phyloP scores from a whole-genome alignment of 306 rosid species.

The Fagus crenata region DNA sequence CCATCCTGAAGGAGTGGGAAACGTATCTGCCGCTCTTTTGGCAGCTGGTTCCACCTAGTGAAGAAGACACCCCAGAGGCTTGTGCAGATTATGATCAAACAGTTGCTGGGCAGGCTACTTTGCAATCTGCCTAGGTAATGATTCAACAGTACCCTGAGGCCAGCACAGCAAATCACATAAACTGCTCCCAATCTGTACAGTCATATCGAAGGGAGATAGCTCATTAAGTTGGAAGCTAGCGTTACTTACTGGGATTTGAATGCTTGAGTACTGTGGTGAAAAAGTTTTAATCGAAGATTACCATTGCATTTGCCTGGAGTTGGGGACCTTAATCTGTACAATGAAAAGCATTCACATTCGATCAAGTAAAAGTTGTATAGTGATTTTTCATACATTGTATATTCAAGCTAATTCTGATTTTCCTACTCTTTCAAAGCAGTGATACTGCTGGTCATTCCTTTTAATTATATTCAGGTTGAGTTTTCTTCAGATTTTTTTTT shows the following conservation, averaged over 20 bases:
- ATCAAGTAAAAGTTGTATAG: conserved; percentile 40
- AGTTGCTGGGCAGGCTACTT: conserved; percentile 58
- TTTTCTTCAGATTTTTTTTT: too few relatives aligned
- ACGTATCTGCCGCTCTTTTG: too few relatives aligned
- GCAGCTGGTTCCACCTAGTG: too few relatives aligned
- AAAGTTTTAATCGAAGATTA: conserved; percentile 3
- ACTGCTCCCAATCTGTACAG: conserved; percentile 34
- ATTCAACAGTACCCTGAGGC: conserved; percentile 6
- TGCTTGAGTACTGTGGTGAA: conserved; percentile 1
- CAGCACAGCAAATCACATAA: neutral
- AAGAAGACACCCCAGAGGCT: too few relatives aligned
- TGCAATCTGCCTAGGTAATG: conserved; percentile 71
- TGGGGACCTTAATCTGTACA: conserved; percentile 26
- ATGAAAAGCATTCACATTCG: conserved; percentile 9
- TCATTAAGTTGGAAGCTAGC: conserved; percentile 16
- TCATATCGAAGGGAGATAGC: conserved; percentile 24
- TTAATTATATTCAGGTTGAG: too few relatives aligned
- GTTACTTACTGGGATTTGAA: conserved; percentile 23
- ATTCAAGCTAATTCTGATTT: conserved; percentile 30
- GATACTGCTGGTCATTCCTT: too few relatives aligned
- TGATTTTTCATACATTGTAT: conserved; percentile 45
- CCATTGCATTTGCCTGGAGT: conserved; percentile 20
- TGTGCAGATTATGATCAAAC: conserved; percentile 62
- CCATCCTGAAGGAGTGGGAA: too few relatives aligned
- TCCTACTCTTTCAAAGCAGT: too few relatives aligned